Conservation (phyloP, 495 filamentous ascomycete genomes). For the Delitschia confertaspora region DNA sequence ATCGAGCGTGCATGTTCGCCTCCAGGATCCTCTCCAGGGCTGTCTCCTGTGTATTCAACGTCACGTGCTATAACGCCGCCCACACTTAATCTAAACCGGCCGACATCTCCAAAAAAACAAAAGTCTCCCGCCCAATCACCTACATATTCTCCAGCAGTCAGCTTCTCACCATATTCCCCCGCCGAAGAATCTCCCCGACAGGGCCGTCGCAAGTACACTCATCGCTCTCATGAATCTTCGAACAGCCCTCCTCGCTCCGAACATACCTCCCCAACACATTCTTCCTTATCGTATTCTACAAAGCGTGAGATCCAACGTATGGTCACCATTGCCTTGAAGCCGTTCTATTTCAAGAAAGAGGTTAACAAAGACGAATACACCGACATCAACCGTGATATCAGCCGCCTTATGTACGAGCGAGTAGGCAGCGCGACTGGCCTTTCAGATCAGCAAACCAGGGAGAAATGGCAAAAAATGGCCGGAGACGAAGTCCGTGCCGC, state of each 20-base stretch:
- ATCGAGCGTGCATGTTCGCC: slow-evolving; percentile 41
- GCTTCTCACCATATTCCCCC: slow-evolving; percentile 56
- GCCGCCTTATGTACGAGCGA: slow-evolving; percentile 74
- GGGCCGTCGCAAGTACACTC: slow-evolving; percentile 16
- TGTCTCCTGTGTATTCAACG: slow-evolving; percentile 62
- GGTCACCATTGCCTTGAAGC: slow-evolving; percentile 66
- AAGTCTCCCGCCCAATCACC: slow-evolving; percentile 38
- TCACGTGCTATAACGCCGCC: slow-evolving; percentile 69
- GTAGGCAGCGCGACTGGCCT: slow-evolving; percentile 50
- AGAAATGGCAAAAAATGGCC: slow-evolving; percentile 60
- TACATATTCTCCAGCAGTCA: slow-evolving; percentile 46
- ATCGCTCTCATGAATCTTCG: slow-evolving; percentile 11
- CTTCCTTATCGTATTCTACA: slow-evolving; percentile 54
- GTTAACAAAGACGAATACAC: slow-evolving; percentile 78
- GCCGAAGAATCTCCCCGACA: slow-evolving; percentile 34
- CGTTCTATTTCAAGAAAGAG: slow-evolving; percentile 58
- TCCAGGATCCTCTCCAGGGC: slow-evolving; percentile 59
- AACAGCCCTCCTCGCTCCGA: slow-evolving; percentile 25
- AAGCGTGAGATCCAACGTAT: slow-evolving; percentile 77
- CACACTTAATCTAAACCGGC: slow-evolving; percentile 50
- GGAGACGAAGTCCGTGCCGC: slow-evolving; percentile 65
- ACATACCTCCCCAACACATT: slow-evolving; percentile 30
- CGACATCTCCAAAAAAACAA: slow-evolving; percentile 48
- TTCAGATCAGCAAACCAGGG: slow-evolving; percentile 46
- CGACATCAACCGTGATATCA: slow-evolving; percentile 75